Conservation (phyloP, 495 filamentous ascomycete genomes). For the Penicillium cosmopolitanum region DNA sequence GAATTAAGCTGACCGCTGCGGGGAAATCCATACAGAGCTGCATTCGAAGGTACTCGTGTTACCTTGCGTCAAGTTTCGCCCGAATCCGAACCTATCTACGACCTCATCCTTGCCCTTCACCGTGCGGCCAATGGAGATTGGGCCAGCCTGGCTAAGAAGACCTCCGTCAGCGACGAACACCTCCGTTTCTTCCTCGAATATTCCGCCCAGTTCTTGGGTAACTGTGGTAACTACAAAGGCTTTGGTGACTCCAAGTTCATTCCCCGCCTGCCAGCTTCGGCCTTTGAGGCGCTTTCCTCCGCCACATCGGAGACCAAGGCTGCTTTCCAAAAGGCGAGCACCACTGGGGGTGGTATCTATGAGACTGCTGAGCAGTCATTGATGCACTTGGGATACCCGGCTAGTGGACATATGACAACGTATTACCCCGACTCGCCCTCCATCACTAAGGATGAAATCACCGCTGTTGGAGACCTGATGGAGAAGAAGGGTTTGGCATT, state of each 20-base stretch:
- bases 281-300: conserved; percentile 72
- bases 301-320: conserved; percentile 60
- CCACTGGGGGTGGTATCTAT: conserved; percentile 71
- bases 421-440: conserved; percentile 90
- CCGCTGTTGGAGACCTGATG: conserved; percentile 69
- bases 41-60: conserved; percentile 81
- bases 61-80: conserved; percentile 87
- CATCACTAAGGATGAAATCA: conserved; percentile 86
- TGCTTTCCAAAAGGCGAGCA: conserved; percentile 62
- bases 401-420: conserved; percentile 80
- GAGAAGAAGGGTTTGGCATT: conserved; percentile 72
- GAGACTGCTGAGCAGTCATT: conserved; percentile 62
- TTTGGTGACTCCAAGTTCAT: conserved; percentile 97
- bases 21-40: conserved; percentile 60
- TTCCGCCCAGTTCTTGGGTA: conserved; percentile 85
- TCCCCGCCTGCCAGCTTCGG: conserved; percentile 69
- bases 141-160: conserved; percentile 68
- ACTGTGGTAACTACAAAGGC: conserved; percentile 92
- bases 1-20: conserved; percentile 14
- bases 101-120: conserved; percentile 84
- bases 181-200: conserved; percentile 83
- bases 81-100: conserved; percentile 88
- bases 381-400: conserved; percentile 86
- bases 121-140: conserved; percentile 77
- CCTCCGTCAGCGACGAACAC: conserved; percentile 69